Conservation (phyloP, 108 stramenopile genomes). For the Seminavis robusta region DNA sequence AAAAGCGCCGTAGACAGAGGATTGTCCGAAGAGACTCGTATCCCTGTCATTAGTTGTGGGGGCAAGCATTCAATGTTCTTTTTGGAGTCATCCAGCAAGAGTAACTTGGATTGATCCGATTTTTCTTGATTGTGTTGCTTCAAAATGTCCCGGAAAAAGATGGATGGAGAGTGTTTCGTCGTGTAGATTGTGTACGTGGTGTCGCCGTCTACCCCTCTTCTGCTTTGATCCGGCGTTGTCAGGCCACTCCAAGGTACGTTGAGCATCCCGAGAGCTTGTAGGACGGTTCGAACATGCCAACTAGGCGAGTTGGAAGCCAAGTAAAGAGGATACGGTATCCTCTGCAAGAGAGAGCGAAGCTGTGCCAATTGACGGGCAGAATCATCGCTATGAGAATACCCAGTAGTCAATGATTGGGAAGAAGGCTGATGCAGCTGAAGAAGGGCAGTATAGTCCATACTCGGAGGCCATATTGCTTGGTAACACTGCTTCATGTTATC, state of each 20-base stretch:
- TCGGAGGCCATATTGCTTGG: background rate
- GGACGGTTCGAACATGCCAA: conserved; percentile 51
- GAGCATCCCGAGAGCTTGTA: conserved; percentile 55
- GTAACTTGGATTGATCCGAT: background rate
- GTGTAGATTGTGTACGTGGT: conserved; percentile 20
- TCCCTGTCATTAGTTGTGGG: background rate
- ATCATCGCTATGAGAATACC: conserved; percentile 53
- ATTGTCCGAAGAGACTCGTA: background rate
- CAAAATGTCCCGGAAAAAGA: conserved; percentile 46
- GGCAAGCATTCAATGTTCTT: background rate
- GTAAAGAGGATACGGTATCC: conserved; percentile 37
- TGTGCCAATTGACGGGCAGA: conserved; percentile 11
- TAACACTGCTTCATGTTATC: conserved; percentile 3
- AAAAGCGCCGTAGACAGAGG: conserved; percentile 31
- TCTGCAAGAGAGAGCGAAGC: conserved; percentile 10
- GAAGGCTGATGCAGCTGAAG: conserved; percentile 1
- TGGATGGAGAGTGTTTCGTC: conserved; percentile 59
- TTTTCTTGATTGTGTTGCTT: conserved; percentile 4
- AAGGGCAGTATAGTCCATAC: conserved; percentile 1
- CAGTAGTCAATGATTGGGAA: conserved; percentile 31
- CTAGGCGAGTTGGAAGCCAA: conserved; percentile 81
- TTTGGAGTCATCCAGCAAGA: conserved; percentile 34
- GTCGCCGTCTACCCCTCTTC: background rate
- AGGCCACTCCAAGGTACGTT: conserved; percentile 25
- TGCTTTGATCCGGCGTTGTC: conserved; percentile 61